A percentile compares a stretch with the other conserved stretches of the same genome.
Evolutionary conservation across 2,329 filamentous ascomycete genomes (phyloP).

Genomic region (Verticillium nubilum): DNA sequence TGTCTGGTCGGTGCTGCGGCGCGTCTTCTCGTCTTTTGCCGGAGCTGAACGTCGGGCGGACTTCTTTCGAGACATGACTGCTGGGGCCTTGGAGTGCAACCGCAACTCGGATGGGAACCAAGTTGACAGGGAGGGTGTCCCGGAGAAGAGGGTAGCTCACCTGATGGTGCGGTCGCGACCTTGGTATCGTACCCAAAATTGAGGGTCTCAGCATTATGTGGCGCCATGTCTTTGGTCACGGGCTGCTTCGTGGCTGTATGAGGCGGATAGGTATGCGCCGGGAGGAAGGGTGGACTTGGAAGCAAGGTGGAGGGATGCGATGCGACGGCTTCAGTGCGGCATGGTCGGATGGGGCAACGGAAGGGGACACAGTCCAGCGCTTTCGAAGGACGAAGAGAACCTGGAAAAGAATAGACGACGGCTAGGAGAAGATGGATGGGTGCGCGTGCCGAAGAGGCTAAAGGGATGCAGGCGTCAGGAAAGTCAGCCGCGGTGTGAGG

Average conservation of each 20-base stretch:
- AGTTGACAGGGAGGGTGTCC: neutral
- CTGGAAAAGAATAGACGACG: neutral
- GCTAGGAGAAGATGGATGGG: neutral
- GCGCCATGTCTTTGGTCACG: constrained; percentile 3
- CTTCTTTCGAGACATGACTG: constrained; percentile 11
- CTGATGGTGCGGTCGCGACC: constrained; percentile 7
- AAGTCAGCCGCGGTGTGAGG: neutral
- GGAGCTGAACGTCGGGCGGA: neutral
- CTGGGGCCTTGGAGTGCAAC: neutral
- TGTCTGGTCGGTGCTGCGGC: neutral
- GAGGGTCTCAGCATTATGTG: constrained; percentile 8
- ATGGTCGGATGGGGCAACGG: neutral
- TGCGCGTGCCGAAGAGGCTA: neutral
- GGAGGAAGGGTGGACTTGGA: neutral
- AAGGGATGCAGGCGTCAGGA: neutral
- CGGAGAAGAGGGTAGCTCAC: constrained; percentile 6
- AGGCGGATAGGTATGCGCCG: neutral
- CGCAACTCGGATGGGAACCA: neutral
- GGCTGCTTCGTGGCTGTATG: neutral
- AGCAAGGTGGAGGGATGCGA: neutral
- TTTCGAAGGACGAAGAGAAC: neutral
- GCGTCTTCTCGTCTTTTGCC: constrained; percentile 5
- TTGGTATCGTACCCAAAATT: constrained; percentile 10
- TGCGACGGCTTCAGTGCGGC: neutral
- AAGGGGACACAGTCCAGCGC: no score